phyloP scores from a whole-genome alignment of 345 rosid species.

The Linum tenue region DNA sequence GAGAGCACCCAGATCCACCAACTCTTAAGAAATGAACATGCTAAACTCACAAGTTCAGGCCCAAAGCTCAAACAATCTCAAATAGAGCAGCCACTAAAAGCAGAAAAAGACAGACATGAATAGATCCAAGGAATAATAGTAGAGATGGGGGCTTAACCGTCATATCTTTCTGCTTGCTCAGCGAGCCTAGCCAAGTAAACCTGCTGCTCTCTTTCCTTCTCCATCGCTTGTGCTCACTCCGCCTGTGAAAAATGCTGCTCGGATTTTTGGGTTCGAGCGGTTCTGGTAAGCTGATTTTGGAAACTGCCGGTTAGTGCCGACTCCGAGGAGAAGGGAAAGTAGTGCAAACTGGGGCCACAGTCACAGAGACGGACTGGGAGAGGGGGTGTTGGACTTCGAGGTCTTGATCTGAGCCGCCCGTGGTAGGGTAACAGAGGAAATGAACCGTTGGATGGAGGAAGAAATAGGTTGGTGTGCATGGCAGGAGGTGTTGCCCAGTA shows the following conservation, averaged over 20 bases:
- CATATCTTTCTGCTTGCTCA: slow-evolving; percentile 91
- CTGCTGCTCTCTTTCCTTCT: slow-evolving; percentile 72
- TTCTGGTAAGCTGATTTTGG: neutral
- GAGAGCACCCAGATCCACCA: too few species aligned
- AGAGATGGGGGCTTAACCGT: slow-evolving; percentile 34
- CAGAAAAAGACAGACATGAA: neutral
- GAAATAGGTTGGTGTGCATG: too few species aligned
- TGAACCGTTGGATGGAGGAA: too few species aligned
- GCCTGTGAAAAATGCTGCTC: neutral
- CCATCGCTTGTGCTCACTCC: slow-evolving; percentile 31
- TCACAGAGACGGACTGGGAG: too few species aligned
- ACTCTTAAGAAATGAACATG: too few species aligned
- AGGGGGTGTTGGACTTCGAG: too few species aligned
- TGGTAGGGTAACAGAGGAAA: too few species aligned
- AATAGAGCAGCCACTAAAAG: neutral
- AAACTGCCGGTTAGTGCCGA: too few species aligned
- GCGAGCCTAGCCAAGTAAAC: slow-evolving; percentile 84
- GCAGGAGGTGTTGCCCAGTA: too few species aligned
- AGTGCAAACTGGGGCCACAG: too few species aligned
- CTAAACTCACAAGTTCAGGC: neutral
- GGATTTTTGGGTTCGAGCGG: neutral
- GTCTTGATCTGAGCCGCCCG: too few species aligned
- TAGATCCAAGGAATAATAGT: neutral
- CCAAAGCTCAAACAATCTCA: neutral
- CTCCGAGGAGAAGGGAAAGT: too few species aligned